Evolutionary conservation across 2,329 filamentous ascomycete genomes (phyloP).

Genomic region (Ceratocystis variospora): DNA sequence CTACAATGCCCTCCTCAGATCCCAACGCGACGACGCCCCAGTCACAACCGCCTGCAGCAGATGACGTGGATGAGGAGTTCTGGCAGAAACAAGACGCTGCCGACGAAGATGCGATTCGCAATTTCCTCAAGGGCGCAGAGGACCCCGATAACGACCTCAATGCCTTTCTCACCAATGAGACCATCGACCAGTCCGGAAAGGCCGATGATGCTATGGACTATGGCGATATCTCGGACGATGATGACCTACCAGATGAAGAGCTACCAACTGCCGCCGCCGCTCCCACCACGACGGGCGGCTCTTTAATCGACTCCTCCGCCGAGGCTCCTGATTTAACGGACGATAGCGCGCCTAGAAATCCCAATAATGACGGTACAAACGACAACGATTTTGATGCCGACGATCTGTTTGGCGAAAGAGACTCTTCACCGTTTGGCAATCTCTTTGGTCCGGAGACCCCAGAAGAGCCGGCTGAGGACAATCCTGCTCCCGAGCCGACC

Average conservation of each 20-base stretch:
- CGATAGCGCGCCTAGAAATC: conserved; percentile 44
- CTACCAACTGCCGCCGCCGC: conserved; percentile 30
- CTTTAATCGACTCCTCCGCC: not conserved
- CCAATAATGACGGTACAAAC: conserved; percentile 1
- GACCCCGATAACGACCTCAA: conserved; percentile 29
- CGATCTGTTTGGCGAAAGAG: conserved; percentile 55
- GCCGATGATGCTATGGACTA: conserved; percentile 85
- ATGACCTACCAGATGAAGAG: conserved; percentile 64
- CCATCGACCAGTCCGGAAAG: conserved; percentile 58
- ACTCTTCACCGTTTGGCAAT: conserved; percentile 35
- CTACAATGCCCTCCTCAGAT: not conserved
- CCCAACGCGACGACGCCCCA: conserved; percentile 20
- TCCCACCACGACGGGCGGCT: not conserved
- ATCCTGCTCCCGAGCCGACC: not conserved
- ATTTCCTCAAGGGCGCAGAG: conserved; percentile 32
- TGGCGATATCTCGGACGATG: conserved; percentile 83
- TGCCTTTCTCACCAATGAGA: conserved; percentile 28
- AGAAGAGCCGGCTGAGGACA: conserved; percentile 28
- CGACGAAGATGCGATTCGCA: conserved; percentile 36
- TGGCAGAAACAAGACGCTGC: conserved; percentile 33
- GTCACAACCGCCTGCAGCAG: conserved; percentile 19
- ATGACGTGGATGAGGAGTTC: conserved; percentile 27
- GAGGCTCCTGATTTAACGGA: conserved; percentile 32
- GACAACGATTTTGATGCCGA: conserved; percentile 47
- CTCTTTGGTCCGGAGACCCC: conserved; percentile 32